Conservation (phyloP, 345 rosid species). For the Boechera retrofracta region DNA sequence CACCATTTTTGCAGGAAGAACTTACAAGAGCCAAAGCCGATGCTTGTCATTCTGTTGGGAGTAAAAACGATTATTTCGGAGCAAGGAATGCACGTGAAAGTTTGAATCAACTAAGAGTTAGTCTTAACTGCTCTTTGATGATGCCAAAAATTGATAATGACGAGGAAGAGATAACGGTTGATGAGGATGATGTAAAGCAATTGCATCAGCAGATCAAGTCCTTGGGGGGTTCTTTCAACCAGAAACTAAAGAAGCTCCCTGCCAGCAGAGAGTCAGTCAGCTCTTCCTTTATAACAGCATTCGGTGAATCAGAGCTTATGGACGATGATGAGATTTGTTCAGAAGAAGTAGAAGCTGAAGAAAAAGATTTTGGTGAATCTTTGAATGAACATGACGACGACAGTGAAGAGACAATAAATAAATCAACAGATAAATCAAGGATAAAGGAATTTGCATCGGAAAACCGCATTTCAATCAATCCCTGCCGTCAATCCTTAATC, state of each 20-base stretch:
- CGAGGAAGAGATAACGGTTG: constrained; percentile 67
- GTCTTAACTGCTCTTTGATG: constrained; percentile 92
- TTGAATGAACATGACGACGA: constrained; percentile 44
- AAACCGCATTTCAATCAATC: constrained; percentile 63
- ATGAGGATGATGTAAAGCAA: constrained; percentile 76
- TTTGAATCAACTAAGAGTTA: constrained; percentile 84
- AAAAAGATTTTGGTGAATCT: constrained; percentile 46
- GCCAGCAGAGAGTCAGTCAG: constrained; percentile 56
- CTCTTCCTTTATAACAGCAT: constrained; percentile 68
- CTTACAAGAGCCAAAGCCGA: constrained; percentile 85
- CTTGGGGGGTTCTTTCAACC: constrained; percentile 57
- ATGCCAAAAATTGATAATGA: constrained; percentile 63
- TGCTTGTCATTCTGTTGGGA: constrained; percentile 51
- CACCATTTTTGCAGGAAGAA: constrained; percentile 70
- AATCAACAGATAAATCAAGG: constrained; percentile 41
- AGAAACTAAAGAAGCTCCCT: constrained; percentile 52
- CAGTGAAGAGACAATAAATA: constrained; percentile 41
- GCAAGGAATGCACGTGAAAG: constrained; percentile 72
- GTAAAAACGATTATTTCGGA: constrained; percentile 54
- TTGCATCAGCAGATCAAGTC: constrained; percentile 68
- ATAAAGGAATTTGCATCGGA: constrained; percentile 49
- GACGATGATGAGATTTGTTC: constrained; percentile 68
- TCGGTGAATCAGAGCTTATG: constrained; percentile 63
- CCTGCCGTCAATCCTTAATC: constrained; percentile 57
- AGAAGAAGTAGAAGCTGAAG: constrained; percentile 60